A percentile compares a stretch with the other conserved stretches of the same genome.
phyloP scores from a whole-genome alignment of 768 basidiomycete species.

The Sutorius australiensis region DNA sequence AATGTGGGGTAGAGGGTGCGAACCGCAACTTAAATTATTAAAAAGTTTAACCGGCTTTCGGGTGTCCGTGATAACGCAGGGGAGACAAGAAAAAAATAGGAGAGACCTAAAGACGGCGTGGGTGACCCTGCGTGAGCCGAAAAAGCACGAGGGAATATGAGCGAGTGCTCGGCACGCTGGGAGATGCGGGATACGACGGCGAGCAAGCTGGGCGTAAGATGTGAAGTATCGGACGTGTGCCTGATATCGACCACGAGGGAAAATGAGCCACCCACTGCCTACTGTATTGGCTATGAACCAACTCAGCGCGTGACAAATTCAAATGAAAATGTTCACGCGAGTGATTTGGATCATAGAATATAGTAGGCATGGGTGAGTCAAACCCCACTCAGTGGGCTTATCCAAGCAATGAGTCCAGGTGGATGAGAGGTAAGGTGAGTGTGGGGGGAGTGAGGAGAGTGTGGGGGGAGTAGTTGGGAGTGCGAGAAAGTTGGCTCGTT shows the following conservation, averaged over 20 bases:
- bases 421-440: not conserved
- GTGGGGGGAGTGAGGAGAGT: not conserved
- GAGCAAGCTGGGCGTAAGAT: not conserved
- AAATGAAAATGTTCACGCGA: constrained; percentile 29
- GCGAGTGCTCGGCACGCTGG: not conserved
- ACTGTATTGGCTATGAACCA: constrained; percentile 63
- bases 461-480: constrained; percentile 6
- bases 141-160: not conserved
- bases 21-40: constrained; percentile 20
- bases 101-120: not conserved
- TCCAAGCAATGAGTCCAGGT: constrained; percentile 11
- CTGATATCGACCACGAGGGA: constrained; percentile 10
- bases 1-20: constrained; percentile 18
- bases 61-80: not conserved
- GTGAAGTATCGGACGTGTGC: not conserved
- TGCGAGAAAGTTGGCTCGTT: constrained; percentile 18
- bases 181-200: not conserved
- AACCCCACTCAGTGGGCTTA: constrained; percentile 15
- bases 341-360: constrained; percentile 40
- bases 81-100: not conserved
- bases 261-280: constrained; percentile 38
- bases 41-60: constrained; percentile 23
- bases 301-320: constrained; percentile 34
- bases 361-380: constrained; percentile 31
- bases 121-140: not conserved